A percentile compares a stretch with the other conserved stretches of the same genome.
Conservation (phyloP, 2,329 filamentous ascomycete genomes). For the Alternaria sp. region DNA sequence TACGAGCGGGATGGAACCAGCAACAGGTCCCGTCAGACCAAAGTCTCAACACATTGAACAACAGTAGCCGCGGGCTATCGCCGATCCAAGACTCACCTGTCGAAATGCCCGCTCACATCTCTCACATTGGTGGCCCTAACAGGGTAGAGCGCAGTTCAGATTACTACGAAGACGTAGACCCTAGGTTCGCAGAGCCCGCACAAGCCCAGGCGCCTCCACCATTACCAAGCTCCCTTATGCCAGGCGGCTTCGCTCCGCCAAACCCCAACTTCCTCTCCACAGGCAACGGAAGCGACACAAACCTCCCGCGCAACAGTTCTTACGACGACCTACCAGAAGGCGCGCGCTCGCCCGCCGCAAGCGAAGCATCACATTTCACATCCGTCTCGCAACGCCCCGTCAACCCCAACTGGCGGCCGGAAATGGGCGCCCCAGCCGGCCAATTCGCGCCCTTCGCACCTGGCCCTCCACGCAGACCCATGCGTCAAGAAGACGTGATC, state of each 20-base stretch:
- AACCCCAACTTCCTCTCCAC: slow-evolving; percentile 37
- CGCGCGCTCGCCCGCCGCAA: slow-evolving; percentile 72
- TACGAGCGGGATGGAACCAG: slow-evolving; percentile 55
- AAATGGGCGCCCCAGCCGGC: slow-evolving; percentile 49
- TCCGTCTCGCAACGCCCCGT: slow-evolving; percentile 87
- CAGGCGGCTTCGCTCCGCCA: slow-evolving; percentile 42
- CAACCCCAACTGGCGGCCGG: slow-evolving; percentile 81
- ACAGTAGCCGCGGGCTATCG: slow-evolving; percentile 45
- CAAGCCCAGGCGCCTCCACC: slow-evolving; percentile 32
- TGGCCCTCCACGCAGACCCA: slow-evolving; percentile 33
- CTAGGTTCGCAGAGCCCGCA: slow-evolving; percentile 72
- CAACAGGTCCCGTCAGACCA: slow-evolving; percentile 34
- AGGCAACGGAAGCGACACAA: slow-evolving; percentile 36
- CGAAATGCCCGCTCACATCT: slow-evolving; percentile 40
- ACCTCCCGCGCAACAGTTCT: slow-evolving; percentile 53
- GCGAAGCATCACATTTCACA: slow-evolving; percentile 85
- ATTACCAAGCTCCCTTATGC: slow-evolving; percentile 43
- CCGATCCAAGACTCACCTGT: slow-evolving; percentile 50
- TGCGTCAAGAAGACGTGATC: slow-evolving; percentile 71
- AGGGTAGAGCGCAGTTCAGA: slow-evolving; percentile 49
- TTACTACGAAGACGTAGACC: slow-evolving; percentile 95
- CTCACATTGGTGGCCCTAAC: slow-evolving; percentile 30
- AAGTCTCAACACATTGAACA: slow-evolving; percentile 29
- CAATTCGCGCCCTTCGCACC: slow-evolving; percentile 46
- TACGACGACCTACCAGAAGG: slow-evolving; percentile 71